These are phyloP conservation scores for Plasmodium fragile DNA, from an alignment of 169 alveolate genomes.

Conservation along the genomic window DNA sequence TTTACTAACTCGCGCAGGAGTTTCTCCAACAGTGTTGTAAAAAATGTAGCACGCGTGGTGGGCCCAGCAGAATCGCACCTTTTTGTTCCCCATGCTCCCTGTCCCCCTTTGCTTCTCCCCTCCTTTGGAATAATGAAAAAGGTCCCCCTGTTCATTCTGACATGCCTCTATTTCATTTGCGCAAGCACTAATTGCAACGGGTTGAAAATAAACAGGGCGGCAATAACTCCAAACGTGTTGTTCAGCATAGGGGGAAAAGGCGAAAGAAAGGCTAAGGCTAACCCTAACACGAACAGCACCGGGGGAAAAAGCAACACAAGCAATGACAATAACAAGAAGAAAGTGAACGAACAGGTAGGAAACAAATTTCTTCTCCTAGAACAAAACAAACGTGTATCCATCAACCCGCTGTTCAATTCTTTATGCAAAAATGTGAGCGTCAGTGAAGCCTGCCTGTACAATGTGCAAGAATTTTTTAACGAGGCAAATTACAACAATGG, in stretches of 20 bases:
- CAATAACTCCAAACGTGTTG: background rate
- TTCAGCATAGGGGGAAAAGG: background rate
- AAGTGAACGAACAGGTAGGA: conserved; percentile 25
- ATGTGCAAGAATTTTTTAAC: conserved; percentile 55
- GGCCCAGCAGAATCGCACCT: background rate
- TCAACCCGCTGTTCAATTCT: conserved; percentile 47
- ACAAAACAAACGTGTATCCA: conserved; percentile 45
- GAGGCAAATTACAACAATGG: conserved; percentile 14
- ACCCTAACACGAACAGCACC: background rate
- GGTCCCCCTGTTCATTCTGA: background rate
- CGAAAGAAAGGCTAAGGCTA: background rate
- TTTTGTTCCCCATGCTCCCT: background rate
- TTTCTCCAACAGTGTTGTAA: background rate
- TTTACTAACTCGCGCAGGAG: background rate
- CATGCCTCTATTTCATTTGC: background rate
- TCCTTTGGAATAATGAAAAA: background rate
- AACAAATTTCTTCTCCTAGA: conserved; percentile 52
- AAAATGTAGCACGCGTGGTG: background rate
- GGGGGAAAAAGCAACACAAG: background rate
- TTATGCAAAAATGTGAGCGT: conserved; percentile 66
- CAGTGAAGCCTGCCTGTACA: conserved; percentile 73
- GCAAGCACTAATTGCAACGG: background rate
- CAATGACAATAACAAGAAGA: background rate
- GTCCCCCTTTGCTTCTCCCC: background rate
- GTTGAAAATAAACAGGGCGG: background rate